Base-by-base conservation (phyloP, 208 protist species). In the Acanthamoeba healyi region DNA sequence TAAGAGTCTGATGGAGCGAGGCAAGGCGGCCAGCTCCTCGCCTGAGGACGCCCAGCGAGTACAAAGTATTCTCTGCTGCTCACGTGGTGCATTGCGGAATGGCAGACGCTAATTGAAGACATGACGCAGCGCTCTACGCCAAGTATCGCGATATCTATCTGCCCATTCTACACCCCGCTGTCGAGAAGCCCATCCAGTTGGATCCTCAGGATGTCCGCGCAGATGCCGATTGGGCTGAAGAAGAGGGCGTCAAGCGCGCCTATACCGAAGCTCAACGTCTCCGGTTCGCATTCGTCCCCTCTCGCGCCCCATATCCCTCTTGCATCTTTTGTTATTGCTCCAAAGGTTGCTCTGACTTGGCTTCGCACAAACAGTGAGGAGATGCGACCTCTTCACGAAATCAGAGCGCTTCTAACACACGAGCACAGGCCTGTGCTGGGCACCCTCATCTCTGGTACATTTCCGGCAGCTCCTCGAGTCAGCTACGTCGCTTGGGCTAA, bases 1-100 rank as follows among this genome's bases (percentile, higher is more conserved):
- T 44, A 88, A 88, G 54, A 88, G 54, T n/a, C 54, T 88, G 44
- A 65, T 88, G 81, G 81, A 88, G 49, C n/a, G 81, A 54, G 81
- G 49, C 44, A 88, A 79, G 70, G 38, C 70, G 10, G 70, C 70
- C 2, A 49, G 70, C 70, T 4, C 70, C 17, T n/a, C 70, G 14
- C 70, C 70, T 9, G 70, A 38, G 22, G 70, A 79, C 38, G 70
- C 70, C 38, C 34, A 79, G 70, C 70, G 70, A 17, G 70, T 79
- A 24, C 36, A 79, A 34, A 79, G 70, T 79, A 79, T 15, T 4
- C 70, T 38, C 70, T 79, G 7, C 36, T 26, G 15, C 26, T n/a
- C 26, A 2, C 19, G 12, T 36, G 56, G 56, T 15, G 6, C 32
- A 14, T 22, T 36, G 65, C 40, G 9, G 38, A 19, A 32, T 67